Evolutionary conservation across 208 protist genomes (phyloP).

Genomic region (Trypanosoma cruzi): DNA sequence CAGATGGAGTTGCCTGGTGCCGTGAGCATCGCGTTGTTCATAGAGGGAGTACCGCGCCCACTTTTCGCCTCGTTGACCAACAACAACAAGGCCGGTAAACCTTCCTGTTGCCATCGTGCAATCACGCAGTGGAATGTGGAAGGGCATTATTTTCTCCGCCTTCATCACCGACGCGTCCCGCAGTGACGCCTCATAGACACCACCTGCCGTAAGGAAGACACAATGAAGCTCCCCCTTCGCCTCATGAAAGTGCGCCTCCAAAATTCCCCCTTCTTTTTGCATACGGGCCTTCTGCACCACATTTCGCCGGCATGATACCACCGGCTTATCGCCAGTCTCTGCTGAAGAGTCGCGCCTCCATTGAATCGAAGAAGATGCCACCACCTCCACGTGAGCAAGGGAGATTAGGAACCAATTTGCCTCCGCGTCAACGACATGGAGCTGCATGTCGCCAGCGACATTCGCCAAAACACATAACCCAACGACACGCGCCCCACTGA

Average conservation of each 20-base stretch:
- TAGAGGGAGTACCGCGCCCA: slow-evolving; percentile 54
- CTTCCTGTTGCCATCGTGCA: slow-evolving; percentile 50
- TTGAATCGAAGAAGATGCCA: slow-evolving; percentile 40
- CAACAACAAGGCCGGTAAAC: slow-evolving; percentile 61
- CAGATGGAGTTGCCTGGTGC: slow-evolving; percentile 24
- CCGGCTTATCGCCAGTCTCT: slow-evolving; percentile 20
- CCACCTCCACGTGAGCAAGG: slow-evolving; percentile 40
- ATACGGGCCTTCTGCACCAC: neutral
- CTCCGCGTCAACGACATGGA: slow-evolving; percentile 80
- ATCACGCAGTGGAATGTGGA: slow-evolving; percentile 26
- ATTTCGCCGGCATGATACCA: slow-evolving; percentile 10
- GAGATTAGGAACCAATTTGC: slow-evolving; percentile 66
- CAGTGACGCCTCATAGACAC: slow-evolving; percentile 55
- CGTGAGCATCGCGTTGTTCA: slow-evolving; percentile 8
- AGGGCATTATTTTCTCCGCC: slow-evolving; percentile 42
- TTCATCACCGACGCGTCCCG: slow-evolving; percentile 9
- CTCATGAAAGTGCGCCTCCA: slow-evolving; percentile 33
- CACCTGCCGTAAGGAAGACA: slow-evolving; percentile 56
- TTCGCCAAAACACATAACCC: slow-evolving; percentile 45
- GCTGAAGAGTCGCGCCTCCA: neutral
- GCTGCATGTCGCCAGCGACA: slow-evolving; percentile 22
- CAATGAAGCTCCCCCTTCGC: slow-evolving; percentile 51
- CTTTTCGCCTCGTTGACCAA: slow-evolving; percentile 49
- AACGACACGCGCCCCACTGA: slow-evolving; percentile 67
- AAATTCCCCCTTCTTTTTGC: slow-evolving; percentile 10